These are phyloP conservation scores for Aspergillus sclerotiicarbonarius DNA, from an alignment of 495 filamentous ascomycete species.

Conservation along the genomic window DNA sequence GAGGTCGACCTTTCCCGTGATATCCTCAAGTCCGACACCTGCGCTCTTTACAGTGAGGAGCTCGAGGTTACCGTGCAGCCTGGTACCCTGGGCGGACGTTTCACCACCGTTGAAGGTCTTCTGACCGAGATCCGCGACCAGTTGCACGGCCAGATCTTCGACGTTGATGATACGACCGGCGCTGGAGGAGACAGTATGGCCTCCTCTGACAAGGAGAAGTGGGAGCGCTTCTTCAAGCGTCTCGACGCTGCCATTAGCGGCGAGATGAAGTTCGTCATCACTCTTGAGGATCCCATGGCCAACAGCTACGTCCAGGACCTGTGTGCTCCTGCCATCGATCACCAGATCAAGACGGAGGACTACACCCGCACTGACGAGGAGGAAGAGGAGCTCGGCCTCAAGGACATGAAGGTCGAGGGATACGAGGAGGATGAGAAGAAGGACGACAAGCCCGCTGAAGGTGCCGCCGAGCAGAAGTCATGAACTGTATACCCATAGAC, in stretches of 20 bases:
- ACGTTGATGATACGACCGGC: slow-evolving; percentile 53
- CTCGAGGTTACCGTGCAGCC: slow-evolving; percentile 80
- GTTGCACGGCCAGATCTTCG: slow-evolving; percentile 79
- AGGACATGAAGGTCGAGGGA: slow-evolving; percentile 87
- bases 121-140: slow-evolving; percentile 92
- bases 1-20: slow-evolving; percentile 82
- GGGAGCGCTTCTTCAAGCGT: slow-evolving; percentile 75
- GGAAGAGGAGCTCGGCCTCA: slow-evolving; percentile 84
- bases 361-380: slow-evolving; percentile 87
- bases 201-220: slow-evolving; percentile 59
- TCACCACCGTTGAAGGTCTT: slow-evolving; percentile 94
- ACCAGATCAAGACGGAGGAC: slow-evolving; percentile 76
- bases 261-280: slow-evolving; percentile 77
- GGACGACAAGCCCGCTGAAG: slow-evolving; percentile 20
- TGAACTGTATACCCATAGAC: slow-evolving; percentile 17
- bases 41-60: slow-evolving; percentile 78
- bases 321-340: slow-evolving; percentile 67
- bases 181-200: slow-evolving; percentile 74
- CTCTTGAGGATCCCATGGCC: slow-evolving; percentile 84
- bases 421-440: slow-evolving; percentile 63
- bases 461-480: slow-evolving; percentile 23
- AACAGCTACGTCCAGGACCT: slow-evolving; percentile 92
- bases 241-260: slow-evolving; percentile 78
- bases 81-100: slow-evolving; percentile 91
- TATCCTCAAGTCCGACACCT: slow-evolving; percentile 95